Conservation (phyloP, 495 filamentous ascomycete species). For the Penicillium subrubescens region DNA sequence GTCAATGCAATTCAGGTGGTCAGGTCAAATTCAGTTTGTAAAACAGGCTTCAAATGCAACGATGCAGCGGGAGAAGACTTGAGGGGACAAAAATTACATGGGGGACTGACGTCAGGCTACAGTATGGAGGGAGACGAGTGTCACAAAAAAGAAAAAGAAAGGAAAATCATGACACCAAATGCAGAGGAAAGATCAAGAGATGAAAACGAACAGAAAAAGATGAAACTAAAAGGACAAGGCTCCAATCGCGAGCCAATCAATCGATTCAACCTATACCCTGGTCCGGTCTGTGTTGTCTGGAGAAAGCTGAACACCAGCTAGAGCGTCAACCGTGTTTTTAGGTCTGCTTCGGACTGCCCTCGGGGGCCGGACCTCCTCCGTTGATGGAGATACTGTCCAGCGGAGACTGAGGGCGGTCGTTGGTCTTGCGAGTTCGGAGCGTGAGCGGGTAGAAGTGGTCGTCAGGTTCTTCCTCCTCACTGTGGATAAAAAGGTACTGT, state of each 20-base stretch:
- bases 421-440: constrained; percentile 52
- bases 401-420: constrained; percentile 42
- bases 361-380: constrained; percentile 14
- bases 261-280: not conserved
- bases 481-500: constrained; percentile 37
- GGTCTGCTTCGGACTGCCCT: constrained; percentile 16
- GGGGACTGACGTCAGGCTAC: constrained; percentile 17
- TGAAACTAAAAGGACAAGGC: constrained; percentile 4
- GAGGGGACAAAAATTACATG: constrained; percentile 11
- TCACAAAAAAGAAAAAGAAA: constrained; percentile 12
- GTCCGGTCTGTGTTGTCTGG: not conserved
- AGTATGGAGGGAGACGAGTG: not conserved
- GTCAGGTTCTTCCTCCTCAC: constrained; percentile 93
- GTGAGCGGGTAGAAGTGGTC: constrained; percentile 93
- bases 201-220: not conserved
- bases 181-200: constrained; percentile 9
- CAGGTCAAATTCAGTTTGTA: constrained; percentile 8
- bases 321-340: not conserved
- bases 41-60: constrained; percentile 23
- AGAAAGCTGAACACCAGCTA: not conserved
- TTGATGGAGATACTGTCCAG: constrained; percentile 47
- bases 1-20: constrained; percentile 3
- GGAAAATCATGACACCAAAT: constrained; percentile 21
- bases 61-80: not conserved
- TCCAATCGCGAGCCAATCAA: constrained; percentile 1